Evolutionary conservation across 805 yeast species (phyloP), one percentile per base, ranked within the genome.

Genomic region (Cyberlindnera sargentensis): DNA sequence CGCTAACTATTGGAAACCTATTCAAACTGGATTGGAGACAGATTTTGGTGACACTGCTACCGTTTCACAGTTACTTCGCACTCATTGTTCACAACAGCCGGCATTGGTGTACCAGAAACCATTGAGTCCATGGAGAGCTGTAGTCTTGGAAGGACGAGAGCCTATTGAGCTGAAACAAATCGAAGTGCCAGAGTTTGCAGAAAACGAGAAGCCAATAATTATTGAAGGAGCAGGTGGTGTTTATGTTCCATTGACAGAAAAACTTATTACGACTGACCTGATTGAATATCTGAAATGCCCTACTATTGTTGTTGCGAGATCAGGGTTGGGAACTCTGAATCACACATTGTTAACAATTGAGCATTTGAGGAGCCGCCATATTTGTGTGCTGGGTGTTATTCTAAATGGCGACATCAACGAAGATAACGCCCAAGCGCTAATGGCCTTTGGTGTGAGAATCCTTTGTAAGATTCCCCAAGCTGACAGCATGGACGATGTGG

Each of bases 381-480:
- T 58, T 4, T 38, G 45, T 34, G 41, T 57, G 7, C 36, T 54
- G 5, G 63, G 62, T 10, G 46, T 53, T 33, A 47, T 61, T 31
- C 34, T 60, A 28, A 61, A 58, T 41, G 65, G 65, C 6, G 46
- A 44, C 30, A 28, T 43, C 8, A 51, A 60, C 42, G 28, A 40
- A 4, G 58, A 52, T 31, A 61, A 60, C 31, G 52, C 47, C 10
- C 37, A 48, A 25, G 41, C 55, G 4, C 42, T 61, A 10, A 27
- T 44, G 24, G 39, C 40, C 23, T 57, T 46, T 42, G 62, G 57
- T n/a, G 51, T 52, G 2, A 51, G 41, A 1, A 46, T 60, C 11
- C 28, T 59, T 15, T 53, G 58, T 25, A 66, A 53, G 45, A 70
- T 63, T 42, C 71, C 74, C 40, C 64, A 68, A 47, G 36, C 39